Conservation (phyloP, 2,329 filamentous ascomycete genomes). For the Calonectria hongkongensis region DNA sequence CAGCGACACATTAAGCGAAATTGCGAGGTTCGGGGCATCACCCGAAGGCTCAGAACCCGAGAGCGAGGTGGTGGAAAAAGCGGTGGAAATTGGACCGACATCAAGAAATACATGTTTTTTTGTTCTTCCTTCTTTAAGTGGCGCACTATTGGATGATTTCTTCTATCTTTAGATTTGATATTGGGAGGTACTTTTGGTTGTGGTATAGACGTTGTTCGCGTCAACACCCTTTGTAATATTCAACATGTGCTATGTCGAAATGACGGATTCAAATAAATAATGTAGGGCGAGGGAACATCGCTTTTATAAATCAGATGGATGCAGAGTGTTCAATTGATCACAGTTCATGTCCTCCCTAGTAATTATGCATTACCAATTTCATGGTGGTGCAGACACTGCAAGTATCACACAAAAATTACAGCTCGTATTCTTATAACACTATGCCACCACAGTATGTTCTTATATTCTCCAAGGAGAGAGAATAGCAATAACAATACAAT, state of each 20-base stretch:
- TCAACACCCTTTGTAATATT: not conserved
- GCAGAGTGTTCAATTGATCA: no score
- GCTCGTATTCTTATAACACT: no score
- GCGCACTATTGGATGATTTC: not conserved
- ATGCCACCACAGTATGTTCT: no score
- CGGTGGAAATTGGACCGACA: conserved; percentile 22
- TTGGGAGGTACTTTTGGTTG: not conserved
- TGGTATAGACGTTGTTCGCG: not conserved
- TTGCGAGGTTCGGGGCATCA: conserved; percentile 38
- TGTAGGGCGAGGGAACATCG: no score
- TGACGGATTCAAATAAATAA: no score
- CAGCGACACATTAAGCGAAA: conserved; percentile 39
- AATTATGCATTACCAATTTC: no score
- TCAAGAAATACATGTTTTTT: not conserved
- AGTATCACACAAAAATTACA: no score
- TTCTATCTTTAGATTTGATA: not conserved
- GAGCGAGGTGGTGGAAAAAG: not conserved
- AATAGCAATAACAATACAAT: no score
- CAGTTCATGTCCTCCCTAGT: no score
- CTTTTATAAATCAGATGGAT: no score
- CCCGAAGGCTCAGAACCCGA: not conserved
- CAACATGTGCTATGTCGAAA: not conserved
- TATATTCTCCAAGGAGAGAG: no score
- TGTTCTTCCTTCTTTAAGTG: not conserved
- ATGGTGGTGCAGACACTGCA: no score